Evolutionary conservation across 2,329 filamentous ascomycete genomes (phyloP).

Genomic region (Aspergillus alliaceus): DNA sequence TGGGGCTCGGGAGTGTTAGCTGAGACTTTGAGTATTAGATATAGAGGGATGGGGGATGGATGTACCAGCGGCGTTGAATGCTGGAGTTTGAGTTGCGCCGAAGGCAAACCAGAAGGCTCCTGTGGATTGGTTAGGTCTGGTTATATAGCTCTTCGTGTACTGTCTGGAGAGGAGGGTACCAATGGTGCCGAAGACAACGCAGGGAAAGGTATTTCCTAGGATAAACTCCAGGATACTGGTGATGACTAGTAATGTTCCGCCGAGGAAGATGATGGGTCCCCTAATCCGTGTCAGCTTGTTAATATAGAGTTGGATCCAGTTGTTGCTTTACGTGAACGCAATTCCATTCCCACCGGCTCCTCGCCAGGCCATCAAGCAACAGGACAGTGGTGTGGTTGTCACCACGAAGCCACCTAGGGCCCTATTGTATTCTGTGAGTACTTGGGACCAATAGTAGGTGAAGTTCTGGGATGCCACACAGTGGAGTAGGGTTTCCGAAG

Average conservation of each 20-base stretch:
- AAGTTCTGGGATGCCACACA: too few species aligned
- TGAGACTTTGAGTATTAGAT: too few species aligned
- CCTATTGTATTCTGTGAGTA: neutral
- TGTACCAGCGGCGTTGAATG: constrained; percentile 52
- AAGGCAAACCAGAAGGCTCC: constrained; percentile 58
- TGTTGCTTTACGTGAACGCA: constrained; percentile 23
- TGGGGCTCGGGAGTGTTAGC: constrained; percentile 13
- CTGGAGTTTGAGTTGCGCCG: constrained; percentile 55
- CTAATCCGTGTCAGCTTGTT: constrained; percentile 28
- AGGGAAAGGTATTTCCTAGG: constrained; percentile 60
- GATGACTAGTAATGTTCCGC: constrained; percentile 54
- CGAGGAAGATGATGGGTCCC: constrained; percentile 53
- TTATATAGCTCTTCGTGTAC: too few species aligned
- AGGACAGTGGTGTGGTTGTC: constrained; percentile 25
- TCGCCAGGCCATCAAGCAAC: constrained; percentile 29
- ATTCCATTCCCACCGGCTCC: constrained; percentile 25
- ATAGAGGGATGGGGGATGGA: constrained; percentile 23
- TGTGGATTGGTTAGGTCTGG: neutral
- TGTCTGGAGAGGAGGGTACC: constrained; percentile 31
- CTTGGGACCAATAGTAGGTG: neutral
- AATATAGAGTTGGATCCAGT: neutral
- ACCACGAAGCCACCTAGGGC: constrained; percentile 27
- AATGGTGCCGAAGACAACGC: constrained; percentile 57
- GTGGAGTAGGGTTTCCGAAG: constrained; percentile 34
- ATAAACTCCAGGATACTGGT: constrained; percentile 58